These are phyloP conservation scores for Pleurotus pulmonarius DNA, from an alignment of 768 basidiomycete genomes.

Conservation along the genomic window DNA sequence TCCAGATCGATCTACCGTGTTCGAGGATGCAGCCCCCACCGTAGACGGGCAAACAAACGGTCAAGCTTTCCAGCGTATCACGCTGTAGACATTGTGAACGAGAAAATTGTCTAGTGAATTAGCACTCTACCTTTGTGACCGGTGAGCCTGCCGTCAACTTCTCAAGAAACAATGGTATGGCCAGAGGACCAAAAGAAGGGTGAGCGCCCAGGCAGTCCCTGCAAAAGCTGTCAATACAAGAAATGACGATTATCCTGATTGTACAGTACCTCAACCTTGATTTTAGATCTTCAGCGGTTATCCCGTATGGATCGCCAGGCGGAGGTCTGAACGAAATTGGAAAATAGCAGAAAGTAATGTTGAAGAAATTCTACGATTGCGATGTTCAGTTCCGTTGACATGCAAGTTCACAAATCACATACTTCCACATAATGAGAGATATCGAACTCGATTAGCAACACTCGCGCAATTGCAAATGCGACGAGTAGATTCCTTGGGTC, in stretches of 20 bases:
- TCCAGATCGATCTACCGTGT: slow-evolving; percentile 82
- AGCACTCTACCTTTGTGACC: slow-evolving; percentile 65
- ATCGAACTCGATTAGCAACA: slow-evolving; percentile 87
- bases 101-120: not conserved
- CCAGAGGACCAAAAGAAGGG: slow-evolving; percentile 77
- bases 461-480: slow-evolving; percentile 85
- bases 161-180: slow-evolving; percentile 86
- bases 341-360: slow-evolving; percentile 97
- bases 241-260: slow-evolving; percentile 10
- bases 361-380: slow-evolving; percentile 71
- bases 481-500: slow-evolving; percentile 92
- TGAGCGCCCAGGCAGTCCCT: slow-evolving; percentile 76
- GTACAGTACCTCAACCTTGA: slow-evolving; percentile 52
- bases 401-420: slow-evolving; percentile 16
- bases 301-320: slow-evolving; percentile 90
- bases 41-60: slow-evolving; percentile 79
- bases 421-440: slow-evolving; percentile 76
- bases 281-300: slow-evolving; percentile 85
- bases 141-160: slow-evolving; percentile 84
- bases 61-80: slow-evolving; percentile 80
- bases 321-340: slow-evolving; percentile 96
- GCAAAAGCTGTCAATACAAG: not conserved
- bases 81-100: slow-evolving; percentile 41
- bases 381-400: not conserved
- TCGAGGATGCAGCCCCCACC: slow-evolving; percentile 59